Conservation (phyloP, 2,329 filamentous ascomycete genomes). For the Fusarium pseudoanthophilum region DNA sequence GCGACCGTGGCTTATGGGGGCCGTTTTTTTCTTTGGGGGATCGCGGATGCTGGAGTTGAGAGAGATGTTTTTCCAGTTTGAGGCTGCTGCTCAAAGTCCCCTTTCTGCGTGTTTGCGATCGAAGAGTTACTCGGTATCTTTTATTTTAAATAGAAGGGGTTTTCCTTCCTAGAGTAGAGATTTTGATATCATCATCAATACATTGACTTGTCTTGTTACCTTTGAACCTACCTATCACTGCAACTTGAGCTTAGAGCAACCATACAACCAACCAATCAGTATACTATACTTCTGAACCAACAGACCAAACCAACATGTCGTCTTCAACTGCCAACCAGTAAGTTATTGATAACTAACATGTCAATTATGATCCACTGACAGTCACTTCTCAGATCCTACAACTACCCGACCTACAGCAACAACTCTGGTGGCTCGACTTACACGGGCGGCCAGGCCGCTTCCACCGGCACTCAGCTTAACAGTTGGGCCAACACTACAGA, state of each 20-base stretch:
- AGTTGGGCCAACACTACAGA: conserved; percentile 23
- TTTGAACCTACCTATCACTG: neutral
- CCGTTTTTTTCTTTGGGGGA: conserved; percentile 6
- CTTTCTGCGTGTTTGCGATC: conserved; percentile 11
- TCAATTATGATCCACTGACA: neutral
- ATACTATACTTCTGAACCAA: neutral
- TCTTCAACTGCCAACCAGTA: conserved; percentile 24
- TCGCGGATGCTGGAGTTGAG: conserved; percentile 3
- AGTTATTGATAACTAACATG: neutral
- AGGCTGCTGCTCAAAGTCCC: conserved; percentile 11
- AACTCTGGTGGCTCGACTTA: conserved; percentile 22
- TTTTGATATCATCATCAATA: conserved; percentile 1
- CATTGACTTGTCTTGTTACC: neutral
- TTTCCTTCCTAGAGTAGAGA: neutral
- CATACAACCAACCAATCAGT: conserved; percentile 3
- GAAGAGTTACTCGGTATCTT: neutral
- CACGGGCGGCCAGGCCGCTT: conserved; percentile 25
- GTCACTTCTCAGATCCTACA: conserved; percentile 10
- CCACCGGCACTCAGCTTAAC: conserved; percentile 7
- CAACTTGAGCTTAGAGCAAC: neutral
- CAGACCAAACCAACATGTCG: conserved; percentile 17
- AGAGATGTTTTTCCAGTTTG: conserved; percentile 33
- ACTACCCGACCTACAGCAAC: neutral
- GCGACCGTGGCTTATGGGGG: conserved; percentile 23
- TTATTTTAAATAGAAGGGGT: neutral